phyloP scores from a whole-genome alignment of 176 grass and related monocot genomes.

The Triticum monococcum region DNA sequence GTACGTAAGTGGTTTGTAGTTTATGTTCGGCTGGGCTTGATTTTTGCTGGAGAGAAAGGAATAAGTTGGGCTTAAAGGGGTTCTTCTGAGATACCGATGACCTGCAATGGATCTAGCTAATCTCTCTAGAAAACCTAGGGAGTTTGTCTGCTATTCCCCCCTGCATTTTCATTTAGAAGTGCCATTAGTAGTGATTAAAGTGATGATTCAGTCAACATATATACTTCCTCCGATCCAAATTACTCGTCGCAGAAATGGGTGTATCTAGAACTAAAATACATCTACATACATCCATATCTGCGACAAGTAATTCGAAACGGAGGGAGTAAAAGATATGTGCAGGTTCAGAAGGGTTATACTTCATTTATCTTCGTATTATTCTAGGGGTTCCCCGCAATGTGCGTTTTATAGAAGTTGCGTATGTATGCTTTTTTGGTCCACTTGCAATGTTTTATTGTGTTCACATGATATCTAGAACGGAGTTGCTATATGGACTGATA shows the following conservation, averaged over 20 bases:
- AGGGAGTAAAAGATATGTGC: too few relatives aligned
- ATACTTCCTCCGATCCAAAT: too few relatives aligned
- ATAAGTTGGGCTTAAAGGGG: neutral
- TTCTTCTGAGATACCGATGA: neutral
- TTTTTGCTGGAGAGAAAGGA: neutral
- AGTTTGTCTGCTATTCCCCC: neutral
- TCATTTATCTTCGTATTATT: too few relatives aligned
- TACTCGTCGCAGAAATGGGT: too few relatives aligned
- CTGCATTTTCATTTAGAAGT: neutral
- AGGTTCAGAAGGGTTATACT: neutral
- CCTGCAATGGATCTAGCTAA: neutral
- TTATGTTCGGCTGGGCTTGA: neutral
- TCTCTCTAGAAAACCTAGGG: neutral
- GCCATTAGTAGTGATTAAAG: neutral
- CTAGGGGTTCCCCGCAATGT: too few relatives aligned
- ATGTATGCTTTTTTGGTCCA: neutral
- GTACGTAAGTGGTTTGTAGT: neutral
- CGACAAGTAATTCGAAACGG: too few relatives aligned
- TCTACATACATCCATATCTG: too few relatives aligned
- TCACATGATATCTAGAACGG: neutral
- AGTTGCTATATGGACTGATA: neutral
- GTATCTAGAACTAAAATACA: too few relatives aligned
- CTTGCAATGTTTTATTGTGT: neutral
- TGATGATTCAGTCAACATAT: neutral
- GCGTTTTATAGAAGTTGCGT: too few relatives aligned